These are phyloP conservation scores for Puya raimondii DNA, from an alignment of 176 grass and related monocot genomes.

Conservation along the genomic window DNA sequence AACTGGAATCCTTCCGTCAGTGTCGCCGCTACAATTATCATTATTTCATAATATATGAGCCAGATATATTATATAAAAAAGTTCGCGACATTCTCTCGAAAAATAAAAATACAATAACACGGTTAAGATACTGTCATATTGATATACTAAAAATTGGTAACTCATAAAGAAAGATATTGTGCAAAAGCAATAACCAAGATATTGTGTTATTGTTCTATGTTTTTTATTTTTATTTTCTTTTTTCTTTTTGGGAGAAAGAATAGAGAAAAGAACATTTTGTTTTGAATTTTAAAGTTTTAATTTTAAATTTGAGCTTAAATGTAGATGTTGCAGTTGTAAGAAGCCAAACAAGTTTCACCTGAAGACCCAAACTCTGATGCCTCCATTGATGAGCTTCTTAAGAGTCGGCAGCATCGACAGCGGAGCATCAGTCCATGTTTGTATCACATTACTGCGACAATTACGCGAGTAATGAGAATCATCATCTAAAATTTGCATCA, in stretches of 20 bases:
- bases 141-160: too few relatives aligned
- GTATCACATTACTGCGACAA: conserved; percentile 32
- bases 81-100: too few relatives aligned
- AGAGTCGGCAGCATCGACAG: conserved; percentile 48
- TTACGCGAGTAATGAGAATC: background rate
- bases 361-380: conserved; percentile 31
- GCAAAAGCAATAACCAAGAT: too few relatives aligned
- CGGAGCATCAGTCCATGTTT: conserved; percentile 42
- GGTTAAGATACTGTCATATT: too few relatives aligned
- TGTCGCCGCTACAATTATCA: conserved; percentile 41
- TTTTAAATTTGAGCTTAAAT: too few relatives aligned
- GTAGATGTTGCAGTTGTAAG: background rate
- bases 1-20: conserved; percentile 79
- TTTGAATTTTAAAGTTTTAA: too few relatives aligned
- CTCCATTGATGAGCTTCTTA: conserved; percentile 61
- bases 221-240: too few relatives aligned
- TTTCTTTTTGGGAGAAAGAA: too few relatives aligned
- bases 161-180: too few relatives aligned
- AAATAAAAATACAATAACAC: too few relatives aligned
- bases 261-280: too few relatives aligned
- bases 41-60: background rate
- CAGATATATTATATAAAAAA: background rate
- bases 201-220: too few relatives aligned
- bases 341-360: background rate
- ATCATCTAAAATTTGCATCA: background rate